phyloP scores from a whole-genome alignment of 768 basidiomycete genomes.

The Mycena floridula region DNA sequence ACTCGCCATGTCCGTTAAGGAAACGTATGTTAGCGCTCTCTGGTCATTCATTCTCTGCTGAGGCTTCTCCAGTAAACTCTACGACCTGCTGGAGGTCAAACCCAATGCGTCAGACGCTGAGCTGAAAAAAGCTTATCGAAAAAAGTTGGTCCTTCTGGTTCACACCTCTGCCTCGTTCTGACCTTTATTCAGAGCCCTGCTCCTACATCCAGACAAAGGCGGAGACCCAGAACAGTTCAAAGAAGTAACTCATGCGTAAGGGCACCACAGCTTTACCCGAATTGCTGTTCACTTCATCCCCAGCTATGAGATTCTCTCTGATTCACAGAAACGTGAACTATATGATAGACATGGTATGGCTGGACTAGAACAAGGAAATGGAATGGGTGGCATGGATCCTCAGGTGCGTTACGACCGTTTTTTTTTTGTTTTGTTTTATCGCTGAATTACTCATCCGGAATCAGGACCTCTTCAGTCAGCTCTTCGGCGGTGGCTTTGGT shows the following conservation, averaged over 20 bases:
- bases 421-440: neutral
- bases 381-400: conserved; percentile 95
- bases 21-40: neutral
- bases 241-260: conserved; percentile 92
- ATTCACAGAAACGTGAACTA: conserved; percentile 69
- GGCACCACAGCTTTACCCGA: too few relatives aligned
- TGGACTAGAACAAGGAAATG: conserved; percentile 78
- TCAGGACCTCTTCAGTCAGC: conserved; percentile 93
- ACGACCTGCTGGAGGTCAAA: conserved; percentile 86
- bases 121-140: conserved; percentile 93
- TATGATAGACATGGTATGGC: conserved; percentile 95
- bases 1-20: neutral
- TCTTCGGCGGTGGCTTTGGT: conserved; percentile 74
- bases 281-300: too few relatives aligned
- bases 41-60: neutral
- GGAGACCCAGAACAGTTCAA: conserved; percentile 97
- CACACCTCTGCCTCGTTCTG: conserved; percentile 4
- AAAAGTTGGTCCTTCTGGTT: conserved; percentile 52
- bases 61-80: conserved; percentile 60
- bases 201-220: conserved; percentile 89
- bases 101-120: conserved; percentile 77
- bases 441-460: conserved; percentile 6
- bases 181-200: conserved; percentile 54
- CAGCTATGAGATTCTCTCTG: conserved; percentile 92
- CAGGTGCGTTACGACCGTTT: conserved; percentile 46